Percentiles rank a stretch among this genome's conserved stretches.
phyloP scores from a whole-genome alignment of 1,284 basidiomycete genomes.

The Apiotrichum domesticum region DNA sequence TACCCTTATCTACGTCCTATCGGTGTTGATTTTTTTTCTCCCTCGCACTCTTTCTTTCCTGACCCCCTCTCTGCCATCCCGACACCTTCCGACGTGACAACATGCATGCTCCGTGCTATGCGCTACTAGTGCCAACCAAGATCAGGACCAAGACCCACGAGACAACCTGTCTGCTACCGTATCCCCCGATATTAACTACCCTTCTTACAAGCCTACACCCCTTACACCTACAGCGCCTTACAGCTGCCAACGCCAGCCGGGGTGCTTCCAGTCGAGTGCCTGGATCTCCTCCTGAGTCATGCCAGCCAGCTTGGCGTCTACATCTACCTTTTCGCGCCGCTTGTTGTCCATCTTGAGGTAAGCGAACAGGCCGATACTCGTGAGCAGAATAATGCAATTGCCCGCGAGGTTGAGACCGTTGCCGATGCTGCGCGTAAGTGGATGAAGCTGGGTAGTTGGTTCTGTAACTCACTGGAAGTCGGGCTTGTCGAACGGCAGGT shows the following conservation, averaged over 20 bases:
- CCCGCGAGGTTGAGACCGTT: slow-evolving; percentile 17
- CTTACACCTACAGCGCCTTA: background rate
- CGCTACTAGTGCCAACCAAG: no score
- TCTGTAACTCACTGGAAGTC: slow-evolving; percentile 14
- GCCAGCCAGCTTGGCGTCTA: slow-evolving; percentile 3
- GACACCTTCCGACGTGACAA: no score
- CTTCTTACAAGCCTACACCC: no score
- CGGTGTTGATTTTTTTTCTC: no score
- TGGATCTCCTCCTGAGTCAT: slow-evolving; percentile 7
- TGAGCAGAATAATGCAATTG: slow-evolving; percentile 8
- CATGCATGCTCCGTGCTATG: no score
- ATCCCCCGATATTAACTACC: no score
- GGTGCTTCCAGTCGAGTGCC: slow-evolving; percentile 19
- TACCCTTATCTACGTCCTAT: no score
- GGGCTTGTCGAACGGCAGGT: slow-evolving; percentile 17
- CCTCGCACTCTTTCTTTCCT: no score
- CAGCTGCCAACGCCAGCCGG: slow-evolving; percentile 14
- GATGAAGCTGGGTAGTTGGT: no score
- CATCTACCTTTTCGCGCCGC: slow-evolving; percentile 8
- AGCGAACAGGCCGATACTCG: slow-evolving; percentile 4
- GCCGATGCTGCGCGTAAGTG: slow-evolving; percentile 6
- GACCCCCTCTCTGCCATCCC: no score
- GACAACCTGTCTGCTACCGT: no score
- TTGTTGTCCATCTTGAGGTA: slow-evolving; percentile 14
- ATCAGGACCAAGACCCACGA: no score